Percentiles rank a stretch among this genome's conserved stretches.
Conservation (phyloP, 768 basidiomycete genomes). For the Russula ochroleuca region DNA sequence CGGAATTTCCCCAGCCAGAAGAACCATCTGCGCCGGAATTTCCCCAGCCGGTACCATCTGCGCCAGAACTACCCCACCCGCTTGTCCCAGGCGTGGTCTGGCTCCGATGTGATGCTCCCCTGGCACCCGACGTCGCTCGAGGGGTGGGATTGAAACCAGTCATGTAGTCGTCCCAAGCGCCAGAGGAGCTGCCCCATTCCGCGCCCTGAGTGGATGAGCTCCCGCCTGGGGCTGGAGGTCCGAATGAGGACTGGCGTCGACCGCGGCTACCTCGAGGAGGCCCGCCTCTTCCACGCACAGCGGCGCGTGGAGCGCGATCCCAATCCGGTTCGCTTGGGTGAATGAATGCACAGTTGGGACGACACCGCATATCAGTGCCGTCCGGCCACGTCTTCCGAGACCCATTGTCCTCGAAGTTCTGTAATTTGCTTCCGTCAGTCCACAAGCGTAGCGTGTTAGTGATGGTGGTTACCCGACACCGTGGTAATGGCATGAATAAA, state of each 20-base stretch:
- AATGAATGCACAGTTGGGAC: conserved; percentile 10
- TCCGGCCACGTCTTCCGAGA: conserved; percentile 9
- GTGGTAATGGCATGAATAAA: conserved; percentile 9
- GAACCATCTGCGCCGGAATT: not conserved
- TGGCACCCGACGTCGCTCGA: not conserved
- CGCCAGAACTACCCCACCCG: conserved; percentile 14
- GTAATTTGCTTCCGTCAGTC: not conserved
- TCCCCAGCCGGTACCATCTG: conserved; percentile 15
- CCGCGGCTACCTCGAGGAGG: conserved; percentile 6
- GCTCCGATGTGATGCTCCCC: not conserved
- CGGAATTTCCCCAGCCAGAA: conserved; percentile 13
- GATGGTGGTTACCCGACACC: conserved; percentile 7
- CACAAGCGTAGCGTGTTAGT: not conserved
- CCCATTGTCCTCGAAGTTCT: conserved; percentile 21
- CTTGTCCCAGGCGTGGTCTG: not conserved
- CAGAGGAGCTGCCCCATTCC: conserved; percentile 2
- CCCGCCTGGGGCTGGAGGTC: not conserved
- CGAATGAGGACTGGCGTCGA: conserved; percentile 10
- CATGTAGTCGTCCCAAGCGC: conserved; percentile 17
- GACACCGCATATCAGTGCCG: conserved; percentile 4
- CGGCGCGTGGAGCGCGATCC: conserved; percentile 7
- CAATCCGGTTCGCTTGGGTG: conserved; percentile 21
- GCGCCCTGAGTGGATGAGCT: not conserved
- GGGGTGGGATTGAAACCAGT: not conserved
- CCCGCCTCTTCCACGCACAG: not conserved